These are phyloP conservation scores for Sedum album DNA, from an alignment of 164 flowering plant genomes.

Conservation along the genomic window DNA sequence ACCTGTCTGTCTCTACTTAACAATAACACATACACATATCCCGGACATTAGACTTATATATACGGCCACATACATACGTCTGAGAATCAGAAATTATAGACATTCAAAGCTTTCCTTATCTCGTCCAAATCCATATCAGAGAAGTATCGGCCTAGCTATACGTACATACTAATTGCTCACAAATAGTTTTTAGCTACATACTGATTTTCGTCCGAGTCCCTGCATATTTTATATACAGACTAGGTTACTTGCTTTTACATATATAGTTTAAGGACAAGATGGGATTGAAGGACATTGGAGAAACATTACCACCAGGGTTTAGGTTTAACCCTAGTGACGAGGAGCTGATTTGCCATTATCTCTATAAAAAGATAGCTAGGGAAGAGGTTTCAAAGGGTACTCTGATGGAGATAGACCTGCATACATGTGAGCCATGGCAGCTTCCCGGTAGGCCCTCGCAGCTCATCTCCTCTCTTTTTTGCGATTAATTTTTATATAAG, in stretches of 20 bases:
- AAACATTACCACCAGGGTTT: conserved; percentile 75
- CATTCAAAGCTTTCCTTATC: not conserved
- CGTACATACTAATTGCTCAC: not conserved
- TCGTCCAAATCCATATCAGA: not conserved
- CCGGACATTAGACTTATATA: not conserved
- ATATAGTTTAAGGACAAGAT: conserved; percentile 16
- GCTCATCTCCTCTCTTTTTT: not conserved
- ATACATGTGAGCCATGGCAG: conserved; percentile 90
- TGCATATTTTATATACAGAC: not conserved
- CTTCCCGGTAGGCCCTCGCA: conserved; percentile 52
- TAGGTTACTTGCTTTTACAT: not conserved
- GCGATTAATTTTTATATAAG: no score
- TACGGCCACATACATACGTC: not conserved
- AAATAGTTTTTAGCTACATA: not conserved
- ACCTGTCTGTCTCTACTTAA: no score
- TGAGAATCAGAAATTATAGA: conserved; percentile 6
- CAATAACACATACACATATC: conserved; percentile 1
- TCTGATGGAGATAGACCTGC: conserved; percentile 74
- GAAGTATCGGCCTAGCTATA: not conserved
- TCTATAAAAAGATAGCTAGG: conserved; percentile 54
- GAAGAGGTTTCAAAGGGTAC: conserved; percentile 45
- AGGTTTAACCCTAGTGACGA: conserved; percentile 79
- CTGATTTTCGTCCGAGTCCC: not conserved
- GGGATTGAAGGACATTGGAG: conserved; percentile 72
- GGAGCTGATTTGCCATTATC: conserved; percentile 78